Base-by-base conservation (phyloP, 805 yeast genomes). In the Debaryomyces castellii region DNA sequence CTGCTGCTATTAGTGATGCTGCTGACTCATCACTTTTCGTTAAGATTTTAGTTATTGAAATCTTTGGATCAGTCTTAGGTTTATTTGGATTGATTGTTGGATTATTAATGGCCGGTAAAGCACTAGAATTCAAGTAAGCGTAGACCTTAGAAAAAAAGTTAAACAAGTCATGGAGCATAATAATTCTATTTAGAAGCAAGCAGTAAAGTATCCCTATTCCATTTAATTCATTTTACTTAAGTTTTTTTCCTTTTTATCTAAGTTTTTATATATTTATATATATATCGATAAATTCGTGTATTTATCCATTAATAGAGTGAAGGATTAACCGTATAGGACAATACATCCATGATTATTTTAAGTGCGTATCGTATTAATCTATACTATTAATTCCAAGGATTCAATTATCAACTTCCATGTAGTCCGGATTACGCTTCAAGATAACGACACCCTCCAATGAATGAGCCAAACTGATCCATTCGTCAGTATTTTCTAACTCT, bases 1-100 rank as follows among this genome's bases (percentile, higher is more conserved):
- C 97, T n/a, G 99, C 98, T 28, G 99, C 99, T 34, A 81, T 94
- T 50, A 82, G 96, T 37, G 99, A 94, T 70, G 99, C 99, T 24
- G 97, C 99, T 9, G 97, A 94, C 72, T 83, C 97, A 20, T 80
- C 96, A 3, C 75, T 94, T 53, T 94, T 94, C 59, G 99, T 94
- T 51, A 94, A 94, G 72, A 94, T 94, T 49, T 81, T 94, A 60
- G 99, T 94, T 51, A 86, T 94, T 58, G 99, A 94, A 77, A 94
- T 94, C 75, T 94, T 94, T 62, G 99, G 99, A 28, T 87, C 96
- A 18, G 96, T 94, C 30, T 77, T 94, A 64, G 99, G 99, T 39
- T 81, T 94, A 55, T 87, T 94, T 64, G 99, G 98, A 25, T 83
- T 94, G 56, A 94, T 94, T 72, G 97, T 94, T 94, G 99, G 99